These are phyloP conservation scores for Emericellopsis atlantica DNA, from an alignment of 2,329 filamentous ascomycete species.

Conservation along the genomic window DNA sequence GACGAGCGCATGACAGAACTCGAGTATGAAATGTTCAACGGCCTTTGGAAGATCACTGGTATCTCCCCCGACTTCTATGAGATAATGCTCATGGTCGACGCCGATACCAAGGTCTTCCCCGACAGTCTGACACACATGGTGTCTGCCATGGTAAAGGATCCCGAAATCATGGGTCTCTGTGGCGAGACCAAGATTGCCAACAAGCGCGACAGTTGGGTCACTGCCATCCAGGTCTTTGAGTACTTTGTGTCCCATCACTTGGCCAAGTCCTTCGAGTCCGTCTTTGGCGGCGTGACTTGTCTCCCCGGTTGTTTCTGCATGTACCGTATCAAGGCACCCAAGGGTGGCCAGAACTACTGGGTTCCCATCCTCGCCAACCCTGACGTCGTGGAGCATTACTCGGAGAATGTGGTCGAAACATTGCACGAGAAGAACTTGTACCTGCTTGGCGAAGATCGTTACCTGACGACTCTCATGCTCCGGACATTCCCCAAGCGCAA, in stretches of 20 bases:
- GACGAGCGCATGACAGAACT: conserved; percentile 99
- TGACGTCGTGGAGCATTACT: conserved; percentile 97
- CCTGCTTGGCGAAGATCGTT: conserved; percentile 85
- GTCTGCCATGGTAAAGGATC: conserved; percentile 97
- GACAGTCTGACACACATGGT: conserved; percentile 98
- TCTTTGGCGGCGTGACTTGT: conserved; percentile 98
- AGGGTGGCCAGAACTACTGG: conserved; percentile 98
- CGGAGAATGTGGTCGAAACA: conserved; percentile 96
- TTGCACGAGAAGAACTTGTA: conserved; percentile 95
- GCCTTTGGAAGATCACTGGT: conserved; percentile 95
- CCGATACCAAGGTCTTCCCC: conserved; percentile 97
- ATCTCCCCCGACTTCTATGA: conserved; percentile 98
- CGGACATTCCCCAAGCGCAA: conserved; percentile 98
- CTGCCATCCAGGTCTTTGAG: conserved; percentile 97
- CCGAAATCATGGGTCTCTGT: conserved; percentile 97
- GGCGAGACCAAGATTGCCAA: conserved; percentile 99
- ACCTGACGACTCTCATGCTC: conserved; percentile 92
- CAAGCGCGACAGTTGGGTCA: conserved; percentile 88
- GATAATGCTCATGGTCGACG: conserved; percentile 96
- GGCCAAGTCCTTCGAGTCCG: conserved; percentile 93
- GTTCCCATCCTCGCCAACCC: conserved; percentile 97
- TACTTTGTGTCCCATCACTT: conserved; percentile 99
- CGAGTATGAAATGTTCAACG: conserved; percentile 99
- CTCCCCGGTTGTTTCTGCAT: conserved; percentile 98
- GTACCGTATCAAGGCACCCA: conserved; percentile 99